phyloP scores from a whole-genome alignment of 148 eudicot species.

The Selenicereus undatus region DNA sequence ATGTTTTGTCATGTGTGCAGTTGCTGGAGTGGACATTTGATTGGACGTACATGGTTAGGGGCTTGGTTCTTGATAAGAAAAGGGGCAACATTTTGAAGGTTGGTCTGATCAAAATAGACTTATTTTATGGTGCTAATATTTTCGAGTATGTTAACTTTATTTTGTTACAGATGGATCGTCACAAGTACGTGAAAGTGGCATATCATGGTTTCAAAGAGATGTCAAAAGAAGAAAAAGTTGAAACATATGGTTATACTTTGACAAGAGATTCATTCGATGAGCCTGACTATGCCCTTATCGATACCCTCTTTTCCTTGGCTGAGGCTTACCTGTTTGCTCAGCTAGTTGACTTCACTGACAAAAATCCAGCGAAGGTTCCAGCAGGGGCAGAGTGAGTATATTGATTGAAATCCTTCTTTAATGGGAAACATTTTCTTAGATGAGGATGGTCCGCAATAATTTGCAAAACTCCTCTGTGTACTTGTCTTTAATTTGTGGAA shows the following conservation, averaged over 20 bases:
- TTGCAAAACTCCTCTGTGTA: neutral
- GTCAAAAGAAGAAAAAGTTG: conserved; percentile 79
- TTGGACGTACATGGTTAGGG: conserved; percentile 97
- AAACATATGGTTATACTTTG: conserved; percentile 73
- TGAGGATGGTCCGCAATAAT: neutral
- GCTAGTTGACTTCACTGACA: conserved; percentile 91
- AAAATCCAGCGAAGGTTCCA: conserved; percentile 70
- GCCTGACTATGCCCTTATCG: conserved; percentile 95
- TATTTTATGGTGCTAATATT: neutral
- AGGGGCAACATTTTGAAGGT: conserved; percentile 98
- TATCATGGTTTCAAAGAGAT: conserved; percentile 86
- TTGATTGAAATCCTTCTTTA: neutral
- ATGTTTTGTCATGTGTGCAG: conserved; percentile 40
- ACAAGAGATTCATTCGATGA: conserved; percentile 89
- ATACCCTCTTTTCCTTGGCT: conserved; percentile 92
- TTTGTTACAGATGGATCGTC: conserved; percentile 84
- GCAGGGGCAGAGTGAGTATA: conserved; percentile 69
- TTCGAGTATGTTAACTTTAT: conserved; percentile 20
- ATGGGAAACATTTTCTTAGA: neutral
- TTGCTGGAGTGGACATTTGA: conserved; percentile 85
- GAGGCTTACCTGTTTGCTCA: conserved; percentile 98
- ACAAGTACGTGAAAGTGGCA: conserved; percentile 96
- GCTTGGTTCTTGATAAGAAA: conserved; percentile 93
- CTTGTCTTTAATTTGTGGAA: neutral
- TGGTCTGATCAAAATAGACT: conserved; percentile 4